These are phyloP conservation scores for Citrullus amarus DNA, from an alignment of 306 rosid genomes.

Conservation along the genomic window DNA sequence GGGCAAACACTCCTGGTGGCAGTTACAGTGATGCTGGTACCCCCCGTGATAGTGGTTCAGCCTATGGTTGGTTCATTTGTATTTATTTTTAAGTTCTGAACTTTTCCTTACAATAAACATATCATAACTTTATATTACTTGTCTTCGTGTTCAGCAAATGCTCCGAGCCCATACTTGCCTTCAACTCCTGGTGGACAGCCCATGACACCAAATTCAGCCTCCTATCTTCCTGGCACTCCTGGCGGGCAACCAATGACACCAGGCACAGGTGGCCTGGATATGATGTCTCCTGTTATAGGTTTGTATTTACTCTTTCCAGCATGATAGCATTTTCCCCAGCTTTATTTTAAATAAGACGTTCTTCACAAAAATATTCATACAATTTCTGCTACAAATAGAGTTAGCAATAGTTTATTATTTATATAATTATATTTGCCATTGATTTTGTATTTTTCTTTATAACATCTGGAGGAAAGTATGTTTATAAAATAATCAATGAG, in stretches of 20 bases:
- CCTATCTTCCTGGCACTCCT: conserved; percentile 98
- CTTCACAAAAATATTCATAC: not conserved
- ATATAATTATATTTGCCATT: not conserved
- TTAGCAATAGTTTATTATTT: not conserved
- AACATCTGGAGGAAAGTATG: not conserved
- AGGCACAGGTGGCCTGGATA: conserved; percentile 91
- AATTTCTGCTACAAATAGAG: not conserved
- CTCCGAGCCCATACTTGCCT: conserved; percentile 97
- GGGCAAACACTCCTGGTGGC: conserved; percentile 93
- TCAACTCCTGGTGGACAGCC: conserved; percentile 99
- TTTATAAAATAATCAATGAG: not conserved
- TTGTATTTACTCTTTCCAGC: not conserved
- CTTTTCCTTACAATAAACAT: not conserved
- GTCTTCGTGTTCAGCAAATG: conserved; percentile 61
- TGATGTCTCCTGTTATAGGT: conserved; percentile 96
- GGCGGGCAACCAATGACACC: conserved; percentile 99
- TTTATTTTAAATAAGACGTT: not conserved
- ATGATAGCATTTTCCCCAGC: not conserved
- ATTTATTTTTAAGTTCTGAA: not conserved
- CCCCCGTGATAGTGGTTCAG: conserved; percentile 56
- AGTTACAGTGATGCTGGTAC: conserved; percentile 94
- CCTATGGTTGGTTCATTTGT: conserved; percentile 40
- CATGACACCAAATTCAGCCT: conserved; percentile 92
- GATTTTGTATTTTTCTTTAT: not conserved
- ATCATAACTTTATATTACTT: not conserved